Percentiles rank a stretch among this genome's conserved stretches.
These are phyloP conservation scores for Penicillium hesseltinei DNA, from an alignment of 2,329 filamentous ascomycete genomes.

Conservation along the genomic window DNA sequence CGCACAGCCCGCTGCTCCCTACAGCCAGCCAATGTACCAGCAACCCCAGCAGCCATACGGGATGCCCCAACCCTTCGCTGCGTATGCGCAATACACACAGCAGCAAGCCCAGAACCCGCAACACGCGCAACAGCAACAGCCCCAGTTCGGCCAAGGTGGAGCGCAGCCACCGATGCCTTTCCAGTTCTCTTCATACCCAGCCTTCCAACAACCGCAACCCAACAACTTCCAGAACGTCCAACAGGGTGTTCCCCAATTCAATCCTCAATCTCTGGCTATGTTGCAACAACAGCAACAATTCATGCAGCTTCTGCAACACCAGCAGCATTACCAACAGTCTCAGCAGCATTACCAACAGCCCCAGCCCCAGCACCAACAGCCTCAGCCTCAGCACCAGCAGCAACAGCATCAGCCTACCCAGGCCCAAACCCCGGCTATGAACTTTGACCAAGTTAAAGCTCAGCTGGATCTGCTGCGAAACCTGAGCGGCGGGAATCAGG, in stretches of 20 bases:
- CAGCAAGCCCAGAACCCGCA: slow-evolving; percentile 25
- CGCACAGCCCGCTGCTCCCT: slow-evolving; percentile 21
- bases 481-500: slow-evolving; percentile 35
- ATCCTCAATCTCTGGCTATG: slow-evolving; percentile 57
- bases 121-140: slow-evolving; percentile 36
- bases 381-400: slow-evolving; percentile 3
- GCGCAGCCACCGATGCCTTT: slow-evolving; percentile 36
- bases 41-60: slow-evolving; percentile 27
- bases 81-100: slow-evolving; percentile 28
- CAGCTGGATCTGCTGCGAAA: slow-evolving; percentile 43
- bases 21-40: slow-evolving; percentile 25
- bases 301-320: slow-evolving; percentile 23
- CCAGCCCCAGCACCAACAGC: slow-evolving; percentile 1
- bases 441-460: slow-evolving; percentile 44
- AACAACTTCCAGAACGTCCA: slow-evolving; percentile 43
- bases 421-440: slow-evolving; percentile 30
- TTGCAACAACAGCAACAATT: slow-evolving; percentile 43
- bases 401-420: slow-evolving; percentile 23
- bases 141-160: slow-evolving; percentile 27
- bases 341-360: slow-evolving; percentile 27
- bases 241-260: slow-evolving; percentile 52
- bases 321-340: slow-evolving; percentile 22
- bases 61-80: slow-evolving; percentile 30
- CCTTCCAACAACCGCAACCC: slow-evolving; percentile 44
- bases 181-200: slow-evolving; percentile 31